These are phyloP conservation scores for Tuber magnatum DNA, from an alignment of 495 filamentous ascomycete species.

Conservation along the genomic window DNA sequence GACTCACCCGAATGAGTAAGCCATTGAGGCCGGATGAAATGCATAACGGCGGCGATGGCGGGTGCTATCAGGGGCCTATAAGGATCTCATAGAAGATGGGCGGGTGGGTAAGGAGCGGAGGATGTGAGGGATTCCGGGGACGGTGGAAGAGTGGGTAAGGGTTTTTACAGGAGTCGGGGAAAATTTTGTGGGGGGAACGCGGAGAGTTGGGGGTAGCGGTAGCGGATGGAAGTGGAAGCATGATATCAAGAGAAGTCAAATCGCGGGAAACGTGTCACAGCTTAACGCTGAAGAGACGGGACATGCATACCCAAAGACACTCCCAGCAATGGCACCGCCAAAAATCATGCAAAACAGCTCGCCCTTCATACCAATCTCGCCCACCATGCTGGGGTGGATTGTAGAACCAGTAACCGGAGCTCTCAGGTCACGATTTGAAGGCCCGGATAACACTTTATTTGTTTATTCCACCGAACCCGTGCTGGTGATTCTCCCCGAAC, in stretches of 20 bases:
- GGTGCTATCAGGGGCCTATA: not conserved
- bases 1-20: conserved; percentile 76
- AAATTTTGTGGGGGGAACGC: not conserved
- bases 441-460: not conserved
- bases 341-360: not conserved
- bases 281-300: not conserved
- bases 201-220: not conserved
- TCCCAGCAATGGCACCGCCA: not conserved
- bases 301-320: not conserved
- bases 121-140: not conserved
- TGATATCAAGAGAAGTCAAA: not conserved
- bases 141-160: not conserved
- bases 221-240: no score
- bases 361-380: not conserved
- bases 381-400: not conserved
- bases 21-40: conserved; percentile 89
- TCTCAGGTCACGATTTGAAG: not conserved
- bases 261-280: conserved; percentile 5
- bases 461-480: not conserved
- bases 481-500: not conserved
- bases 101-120: not conserved
- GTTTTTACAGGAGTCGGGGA: not conserved
- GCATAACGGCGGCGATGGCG: conserved; percentile 53
- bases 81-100: not conserved
- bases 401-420: not conserved